Evolutionary conservation across 2,329 filamentous ascomycete genomes (phyloP).

Genomic region (Aschersonia sp.): DNA sequence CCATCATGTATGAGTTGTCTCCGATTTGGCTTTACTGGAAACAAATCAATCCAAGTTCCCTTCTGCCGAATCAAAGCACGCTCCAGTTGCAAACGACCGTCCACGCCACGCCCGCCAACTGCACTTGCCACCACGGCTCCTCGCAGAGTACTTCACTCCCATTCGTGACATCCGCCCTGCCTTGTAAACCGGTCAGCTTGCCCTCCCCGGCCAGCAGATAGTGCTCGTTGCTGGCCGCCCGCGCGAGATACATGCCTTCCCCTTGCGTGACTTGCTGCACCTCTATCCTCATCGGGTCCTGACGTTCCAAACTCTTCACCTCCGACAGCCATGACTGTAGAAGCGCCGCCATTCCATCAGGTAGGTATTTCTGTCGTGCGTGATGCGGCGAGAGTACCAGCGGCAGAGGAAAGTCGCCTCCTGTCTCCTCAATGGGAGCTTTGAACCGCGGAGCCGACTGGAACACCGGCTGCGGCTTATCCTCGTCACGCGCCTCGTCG

Average conservation of each 20-base stretch:
- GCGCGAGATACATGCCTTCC: slow-evolving; percentile 19
- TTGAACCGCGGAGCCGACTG: slow-evolving; percentile 25
- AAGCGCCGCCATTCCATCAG: slow-evolving; percentile 22
- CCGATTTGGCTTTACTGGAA: background rate
- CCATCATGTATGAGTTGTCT: background rate
- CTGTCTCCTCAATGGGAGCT: slow-evolving; percentile 7
- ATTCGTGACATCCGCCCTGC: slow-evolving; percentile 11
- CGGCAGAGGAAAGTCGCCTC: slow-evolving; percentile 10
- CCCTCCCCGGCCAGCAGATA: slow-evolving; percentile 24
- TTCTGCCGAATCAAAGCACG: background rate
- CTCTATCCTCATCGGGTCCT: slow-evolving; percentile 8
- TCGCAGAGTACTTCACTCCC: slow-evolving; percentile 19
- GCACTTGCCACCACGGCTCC: slow-evolving; percentile 23
- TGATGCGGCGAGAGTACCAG: slow-evolving; percentile 22
- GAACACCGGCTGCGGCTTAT: slow-evolving; percentile 20
- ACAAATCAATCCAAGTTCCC: background rate
- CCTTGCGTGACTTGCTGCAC: slow-evolving; percentile 17
- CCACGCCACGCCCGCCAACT: slow-evolving; percentile 18
- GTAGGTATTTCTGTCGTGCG: slow-evolving; percentile 17
- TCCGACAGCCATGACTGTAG: slow-evolving; percentile 27
- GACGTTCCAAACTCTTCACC: slow-evolving; percentile 19
- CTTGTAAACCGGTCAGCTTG: slow-evolving; percentile 19
- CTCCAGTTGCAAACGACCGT: slow-evolving; percentile 24
- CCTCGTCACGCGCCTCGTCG: background rate
- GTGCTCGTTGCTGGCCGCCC: slow-evolving; percentile 6